Evolutionary conservation across 768 basidiomycete species (phyloP), one percentile per base, ranked within the genome.

Genomic region (Dacryopinax spathularia): DNA sequence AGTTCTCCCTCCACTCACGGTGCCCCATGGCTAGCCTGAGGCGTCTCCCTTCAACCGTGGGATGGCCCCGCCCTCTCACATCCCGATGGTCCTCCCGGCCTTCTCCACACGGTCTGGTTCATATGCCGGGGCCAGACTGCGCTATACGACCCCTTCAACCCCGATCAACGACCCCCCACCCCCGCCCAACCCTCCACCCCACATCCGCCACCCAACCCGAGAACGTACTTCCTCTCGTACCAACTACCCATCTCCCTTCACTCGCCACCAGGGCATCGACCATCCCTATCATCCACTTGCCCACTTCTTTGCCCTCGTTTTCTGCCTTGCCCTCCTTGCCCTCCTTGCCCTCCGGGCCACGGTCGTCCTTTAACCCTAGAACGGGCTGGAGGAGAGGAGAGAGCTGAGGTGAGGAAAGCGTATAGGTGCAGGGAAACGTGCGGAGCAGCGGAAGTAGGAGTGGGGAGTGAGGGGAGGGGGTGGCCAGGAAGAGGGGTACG

Each of bases 391-490:
- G 7, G 7, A 41, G 39, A 5, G 39, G 6, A 18, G 5, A 18
- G 7, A 41, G 39, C 7, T 6, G 7, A 6, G 39, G 39, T 15
- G 16, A 22, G 16, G 72, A 71, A 6, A 88, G 74, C 65, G 79
- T 79, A 70, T 84, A 84, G 18, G 76, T 71, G 69, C 87, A 89
- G 1, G 87, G 87, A 69, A 88, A 88, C 4, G 81, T 79, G 31
- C 66, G 71, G 33, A 75, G 69, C 68, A 88, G 78, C 1, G 75
- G 70, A 1, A 69, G 67, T 25, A 89, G 76, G 3, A 77, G 64
- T 2, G 79, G 75, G 0, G 81, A 79, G 12, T 74, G 69, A 4
- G 69, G 65, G 13, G 77, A 77, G 69, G 88, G 86, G 16, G 87
- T 87, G 10, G 88, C 81, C 63, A 88, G 77, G 73, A 80, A 89